Percentiles rank a stretch among this genome's conserved stretches.
Conservation (phyloP, 176 grass and related monocot species). For the Oryza longistaminata region DNA sequence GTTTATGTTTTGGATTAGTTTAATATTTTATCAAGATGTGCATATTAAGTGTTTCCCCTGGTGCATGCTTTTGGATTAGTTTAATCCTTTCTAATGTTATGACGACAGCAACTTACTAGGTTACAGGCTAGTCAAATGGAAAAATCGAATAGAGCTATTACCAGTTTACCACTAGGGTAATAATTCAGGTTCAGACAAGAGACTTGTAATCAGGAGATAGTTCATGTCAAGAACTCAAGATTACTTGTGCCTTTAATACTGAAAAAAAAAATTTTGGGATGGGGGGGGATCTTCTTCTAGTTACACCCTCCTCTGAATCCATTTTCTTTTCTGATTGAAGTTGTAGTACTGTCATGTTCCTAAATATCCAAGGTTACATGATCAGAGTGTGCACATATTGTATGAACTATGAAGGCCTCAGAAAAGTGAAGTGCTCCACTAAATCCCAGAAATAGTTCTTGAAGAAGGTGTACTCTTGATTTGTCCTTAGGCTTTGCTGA, state of each 20-base stretch:
- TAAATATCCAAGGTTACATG: conserved; percentile 60
- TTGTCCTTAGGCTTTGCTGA: no score
- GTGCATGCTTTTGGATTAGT: no score
- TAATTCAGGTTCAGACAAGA: conserved; percentile 7
- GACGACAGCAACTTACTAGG: not conserved
- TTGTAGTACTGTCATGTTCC: conserved; percentile 40
- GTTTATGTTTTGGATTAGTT: no score
- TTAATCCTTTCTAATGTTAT: conserved; percentile 28
- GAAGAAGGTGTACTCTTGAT: no score
- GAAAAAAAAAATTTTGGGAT: no score
- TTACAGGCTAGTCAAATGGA: conserved; percentile 24
- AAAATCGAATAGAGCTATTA: conserved; percentile 25
- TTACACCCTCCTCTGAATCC: not conserved
- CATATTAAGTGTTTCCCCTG: no score
- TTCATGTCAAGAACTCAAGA: not conserved
- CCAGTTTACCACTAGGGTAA: not conserved
- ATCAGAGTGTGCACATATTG: conserved; percentile 42
- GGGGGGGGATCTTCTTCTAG: no score
- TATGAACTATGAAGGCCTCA: conserved; percentile 36
- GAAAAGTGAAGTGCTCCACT: conserved; percentile 48
- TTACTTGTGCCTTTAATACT: not conserved
- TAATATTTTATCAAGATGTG: no score
- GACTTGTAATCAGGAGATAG: not conserved
- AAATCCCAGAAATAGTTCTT: no score
- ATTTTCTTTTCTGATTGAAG: conserved; percentile 55